Evolutionary conservation across 148 eudicot species (phyloP), one percentile per base, ranked within the genome.

Genomic region (Mesembryanthemum crystallinum): DNA sequence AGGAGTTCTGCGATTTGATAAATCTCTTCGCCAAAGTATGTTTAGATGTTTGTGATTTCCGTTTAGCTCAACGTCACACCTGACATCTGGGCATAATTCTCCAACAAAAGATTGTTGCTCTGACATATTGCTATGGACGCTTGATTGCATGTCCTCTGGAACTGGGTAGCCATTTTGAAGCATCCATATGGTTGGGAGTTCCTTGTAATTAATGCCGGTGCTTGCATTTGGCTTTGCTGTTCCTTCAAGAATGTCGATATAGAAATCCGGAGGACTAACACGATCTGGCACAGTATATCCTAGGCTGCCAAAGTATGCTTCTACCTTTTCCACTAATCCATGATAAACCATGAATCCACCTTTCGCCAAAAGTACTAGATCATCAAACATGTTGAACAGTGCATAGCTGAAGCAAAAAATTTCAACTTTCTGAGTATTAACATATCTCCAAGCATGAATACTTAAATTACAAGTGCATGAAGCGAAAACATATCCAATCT

Each of bases 341-440:
- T 69, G 79, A 32, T 77, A 77, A 21, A 45, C 73, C 73, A 69
- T 77, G 29, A 77, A 54, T 60, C 79, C 79, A 5, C 79, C 79
- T 30, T 70, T 77, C 43, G 79, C 79, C 13, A 77, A 59, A 27
- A 77, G 74, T 43, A 77, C 32, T 21, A 77, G 37, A 61, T 77
- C 79, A 5, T 77, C 79, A 39, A 77, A 77, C 79, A 77, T 77
- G 63, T 70, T 68, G 74, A 77, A 77, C 79, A 77, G 54, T 23
- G 79, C 74, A 21, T 77, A 77, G 74, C 79, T 77, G 79, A 61
- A 45, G 21, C 13, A 45, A 67, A 30, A 68, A 52, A 45, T 45
- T 45, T 45, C 49, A 39, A 39, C 43, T 45, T 45, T 45, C 12
- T 8, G 49, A 45, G 49, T 10, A 8, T 45, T 45, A 45, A 45